Percentiles rank a stretch among this genome's conserved stretches.
Evolutionary conservation across 2,329 filamentous ascomycete species (phyloP).

Genomic region (Alternaria infectoria): DNA sequence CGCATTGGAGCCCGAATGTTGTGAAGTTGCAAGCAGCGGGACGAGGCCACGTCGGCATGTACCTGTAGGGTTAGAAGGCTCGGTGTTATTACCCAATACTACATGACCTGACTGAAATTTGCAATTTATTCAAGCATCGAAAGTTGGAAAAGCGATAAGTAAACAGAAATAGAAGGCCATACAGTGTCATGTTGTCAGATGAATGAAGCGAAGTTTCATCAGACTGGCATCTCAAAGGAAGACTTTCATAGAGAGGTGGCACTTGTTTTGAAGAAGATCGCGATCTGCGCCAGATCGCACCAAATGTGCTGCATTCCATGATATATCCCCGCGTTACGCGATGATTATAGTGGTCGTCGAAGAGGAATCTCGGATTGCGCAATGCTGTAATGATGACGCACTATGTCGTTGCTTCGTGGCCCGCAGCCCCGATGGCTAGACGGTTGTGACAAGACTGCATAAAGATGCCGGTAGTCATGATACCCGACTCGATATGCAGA

Average conservation of each 20-base stretch:
- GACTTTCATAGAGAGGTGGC: neutral
- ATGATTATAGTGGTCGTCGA: neutral
- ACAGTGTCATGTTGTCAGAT: neutral
- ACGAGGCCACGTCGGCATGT: neutral
- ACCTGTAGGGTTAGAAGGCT: neutral
- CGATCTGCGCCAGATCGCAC: neutral
- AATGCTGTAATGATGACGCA: neutral
- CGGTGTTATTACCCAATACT: neutral
- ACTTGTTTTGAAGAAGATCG: neutral
- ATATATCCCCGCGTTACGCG: neutral
- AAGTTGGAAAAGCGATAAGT: neutral
- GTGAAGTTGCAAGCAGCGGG: neutral
- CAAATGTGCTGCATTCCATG: neutral
- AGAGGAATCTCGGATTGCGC: neutral
- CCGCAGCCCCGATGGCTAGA: neutral
- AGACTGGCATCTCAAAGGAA: neutral
- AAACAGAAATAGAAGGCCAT: rapidly evolving
- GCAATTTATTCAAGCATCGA: neutral
- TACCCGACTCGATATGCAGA: neutral
- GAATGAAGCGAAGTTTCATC: neutral
- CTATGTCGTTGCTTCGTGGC: too few species aligned
- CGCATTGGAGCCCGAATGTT: neutral
- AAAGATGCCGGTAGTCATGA: neutral
- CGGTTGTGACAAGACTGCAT: neutral
- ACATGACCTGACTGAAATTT: neutral